phyloP scores from a whole-genome alignment of 768 basidiomycete genomes.

The Gelatoporia subvermispora region DNA sequence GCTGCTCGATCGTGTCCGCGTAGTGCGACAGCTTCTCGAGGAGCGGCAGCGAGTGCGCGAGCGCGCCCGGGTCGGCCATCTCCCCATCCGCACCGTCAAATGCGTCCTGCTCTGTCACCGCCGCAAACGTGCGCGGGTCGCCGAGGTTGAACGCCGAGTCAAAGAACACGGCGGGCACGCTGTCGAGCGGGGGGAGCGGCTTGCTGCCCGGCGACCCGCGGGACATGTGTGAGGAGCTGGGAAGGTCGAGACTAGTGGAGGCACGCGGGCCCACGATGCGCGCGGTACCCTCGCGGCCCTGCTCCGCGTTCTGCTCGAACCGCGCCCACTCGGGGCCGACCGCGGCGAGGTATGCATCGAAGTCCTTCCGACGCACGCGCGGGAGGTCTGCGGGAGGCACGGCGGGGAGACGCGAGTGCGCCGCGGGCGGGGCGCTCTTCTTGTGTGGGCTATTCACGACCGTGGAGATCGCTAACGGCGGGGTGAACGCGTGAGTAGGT shows the following conservation, averaged over 20 bases:
- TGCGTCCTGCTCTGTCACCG: conserved; percentile 55
- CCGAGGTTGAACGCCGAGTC: conserved; percentile 72
- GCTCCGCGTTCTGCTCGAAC: conserved; percentile 46
- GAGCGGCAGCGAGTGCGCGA: conserved; percentile 65
- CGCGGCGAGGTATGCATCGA: conserved; percentile 74
- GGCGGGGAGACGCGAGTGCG: conserved; percentile 73
- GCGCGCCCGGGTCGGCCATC: conserved; percentile 51
- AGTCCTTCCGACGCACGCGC: conserved; percentile 76
- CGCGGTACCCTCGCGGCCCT: conserved; percentile 28
- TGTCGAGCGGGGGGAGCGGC: conserved; percentile 62
- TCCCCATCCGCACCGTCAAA: conserved; percentile 18
- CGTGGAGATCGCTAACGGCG: conserved; percentile 78
- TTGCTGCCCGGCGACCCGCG: conserved; percentile 30
- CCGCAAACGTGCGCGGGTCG: conserved; percentile 69
- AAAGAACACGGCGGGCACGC: conserved; percentile 83
- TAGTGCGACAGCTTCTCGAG: conserved; percentile 90
- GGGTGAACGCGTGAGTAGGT: conserved; percentile 6
- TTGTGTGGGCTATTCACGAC: conserved; percentile 89
- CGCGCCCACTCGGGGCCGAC: conserved; percentile 74
- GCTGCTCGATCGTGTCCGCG: conserved; percentile 90
- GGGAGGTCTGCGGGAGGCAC: conserved; percentile 72
- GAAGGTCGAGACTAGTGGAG: conserved; percentile 12
- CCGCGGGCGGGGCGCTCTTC: conserved; percentile 80
- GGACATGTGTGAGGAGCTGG: conserved; percentile 23
- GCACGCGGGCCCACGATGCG: conserved; percentile 18